phyloP scores from a whole-genome alignment of 192 early-diverging fungal genomes.

The Helicostylum pulchrum region DNA sequence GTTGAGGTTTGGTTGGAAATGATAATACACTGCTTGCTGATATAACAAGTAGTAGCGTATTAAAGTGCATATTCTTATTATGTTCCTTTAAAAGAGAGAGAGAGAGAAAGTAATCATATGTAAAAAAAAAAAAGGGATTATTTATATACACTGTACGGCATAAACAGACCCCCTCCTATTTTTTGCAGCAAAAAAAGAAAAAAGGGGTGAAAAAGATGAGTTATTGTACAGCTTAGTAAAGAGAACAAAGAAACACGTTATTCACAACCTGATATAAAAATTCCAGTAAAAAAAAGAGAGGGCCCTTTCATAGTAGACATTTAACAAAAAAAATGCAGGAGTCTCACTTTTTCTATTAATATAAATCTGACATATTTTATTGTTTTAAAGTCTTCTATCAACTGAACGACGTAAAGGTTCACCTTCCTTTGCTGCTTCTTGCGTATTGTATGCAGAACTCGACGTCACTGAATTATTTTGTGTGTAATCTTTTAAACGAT shows the following conservation, averaged over 20 bases:
- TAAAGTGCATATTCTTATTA: neutral
- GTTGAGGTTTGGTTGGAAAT: neutral
- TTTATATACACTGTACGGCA: neutral
- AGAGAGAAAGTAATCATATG: neutral
- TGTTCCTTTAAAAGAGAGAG: neutral
- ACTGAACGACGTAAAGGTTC: conserved; percentile 7
- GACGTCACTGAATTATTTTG: conserved; percentile 5
- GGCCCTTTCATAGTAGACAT: too few species aligned
- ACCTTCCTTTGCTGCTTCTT: neutral
- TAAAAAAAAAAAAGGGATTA: neutral
- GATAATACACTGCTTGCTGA: neutral
- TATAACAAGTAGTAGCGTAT: neutral
- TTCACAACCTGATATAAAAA: too few species aligned
- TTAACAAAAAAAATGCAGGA: too few species aligned
- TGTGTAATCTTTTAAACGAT: conserved; percentile 6
- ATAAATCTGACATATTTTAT: too few species aligned
- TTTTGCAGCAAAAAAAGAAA: too few species aligned
- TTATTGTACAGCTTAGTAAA: too few species aligned
- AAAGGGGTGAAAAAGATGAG: too few species aligned
- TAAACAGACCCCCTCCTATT: too few species aligned
- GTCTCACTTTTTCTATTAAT: too few species aligned
- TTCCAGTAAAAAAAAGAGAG: too few species aligned
- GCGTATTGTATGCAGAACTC: neutral
- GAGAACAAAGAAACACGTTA: too few species aligned
- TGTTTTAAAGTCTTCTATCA: conserved; percentile 11